These are phyloP conservation scores for Claviceps lovelessii DNA, from an alignment of 2,329 filamentous ascomycete genomes.

Conservation along the genomic window DNA sequence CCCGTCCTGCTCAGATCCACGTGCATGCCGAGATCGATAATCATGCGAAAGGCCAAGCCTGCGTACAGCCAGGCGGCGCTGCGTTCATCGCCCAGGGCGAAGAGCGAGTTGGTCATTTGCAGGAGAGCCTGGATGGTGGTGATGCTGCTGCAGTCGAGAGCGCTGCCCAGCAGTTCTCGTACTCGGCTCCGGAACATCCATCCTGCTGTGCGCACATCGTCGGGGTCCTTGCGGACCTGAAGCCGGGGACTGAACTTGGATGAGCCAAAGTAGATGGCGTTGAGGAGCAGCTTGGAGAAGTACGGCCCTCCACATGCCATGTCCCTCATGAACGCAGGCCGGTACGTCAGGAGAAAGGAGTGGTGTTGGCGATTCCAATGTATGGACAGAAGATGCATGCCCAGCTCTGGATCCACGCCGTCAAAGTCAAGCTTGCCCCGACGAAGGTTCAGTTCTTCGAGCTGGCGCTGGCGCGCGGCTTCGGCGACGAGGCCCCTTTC, in stretches of 20 bases:
- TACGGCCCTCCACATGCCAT: slow-evolving; percentile 40
- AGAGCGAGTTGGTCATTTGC: slow-evolving; percentile 35
- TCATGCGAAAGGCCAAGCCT: slow-evolving; percentile 40
- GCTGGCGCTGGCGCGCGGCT: slow-evolving; percentile 30
- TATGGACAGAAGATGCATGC: slow-evolving; percentile 34
- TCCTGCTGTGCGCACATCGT: slow-evolving; percentile 33
- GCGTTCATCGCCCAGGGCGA: slow-evolving; percentile 33
- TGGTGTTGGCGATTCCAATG: slow-evolving; percentile 41
- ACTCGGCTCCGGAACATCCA: slow-evolving; percentile 33
- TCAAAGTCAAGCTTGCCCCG: slow-evolving; percentile 38
- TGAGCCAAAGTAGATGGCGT: slow-evolving; percentile 35
- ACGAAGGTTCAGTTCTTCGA: slow-evolving; percentile 33
- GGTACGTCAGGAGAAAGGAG: slow-evolving; percentile 33
- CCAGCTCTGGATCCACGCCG: slow-evolving; percentile 36
- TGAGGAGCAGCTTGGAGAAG: slow-evolving; percentile 41
- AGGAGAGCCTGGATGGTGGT: slow-evolving; percentile 41
- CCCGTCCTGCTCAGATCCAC: slow-evolving; percentile 21
- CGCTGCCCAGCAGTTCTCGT: slow-evolving; percentile 29
- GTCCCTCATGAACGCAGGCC: slow-evolving; percentile 37
- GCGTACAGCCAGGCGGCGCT: slow-evolving; percentile 44
- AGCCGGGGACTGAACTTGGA: slow-evolving; percentile 31
- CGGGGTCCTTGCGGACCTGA: slow-evolving; percentile 29
- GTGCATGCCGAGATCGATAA: slow-evolving; percentile 40
- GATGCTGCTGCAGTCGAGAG: slow-evolving; percentile 33
- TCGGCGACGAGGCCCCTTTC: slow-evolving; percentile 32